phyloP scores from a whole-genome alignment of 1,139 yeast species.

The Lizanozyma gosingica region DNA sequence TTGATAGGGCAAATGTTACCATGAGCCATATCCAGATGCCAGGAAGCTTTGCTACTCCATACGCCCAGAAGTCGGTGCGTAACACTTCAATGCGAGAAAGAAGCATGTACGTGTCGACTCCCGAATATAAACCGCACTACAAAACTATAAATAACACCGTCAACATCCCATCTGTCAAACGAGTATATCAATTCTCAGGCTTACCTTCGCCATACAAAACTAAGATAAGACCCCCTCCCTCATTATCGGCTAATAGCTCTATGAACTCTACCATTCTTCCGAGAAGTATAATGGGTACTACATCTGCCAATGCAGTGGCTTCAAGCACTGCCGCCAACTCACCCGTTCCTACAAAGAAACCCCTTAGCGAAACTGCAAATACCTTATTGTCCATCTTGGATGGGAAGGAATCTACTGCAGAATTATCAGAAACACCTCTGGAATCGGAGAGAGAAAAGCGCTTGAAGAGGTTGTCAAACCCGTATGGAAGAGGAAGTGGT shows the following conservation, averaged over 20 bases:
- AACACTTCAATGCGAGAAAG: constrained; percentile 4
- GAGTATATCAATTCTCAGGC: constrained; percentile 55
- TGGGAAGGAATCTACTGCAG: constrained; percentile 14
- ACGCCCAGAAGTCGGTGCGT: constrained; percentile 15
- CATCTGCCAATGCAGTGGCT: constrained; percentile 6
- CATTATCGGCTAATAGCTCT: constrained; percentile 1
- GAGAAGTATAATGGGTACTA: constrained; percentile 6
- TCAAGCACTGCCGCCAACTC: constrained; percentile 8
- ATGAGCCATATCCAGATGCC: constrained; percentile 3
- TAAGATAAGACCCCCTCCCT: constrained; percentile 28
- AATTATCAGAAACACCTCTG: constrained; percentile 4
- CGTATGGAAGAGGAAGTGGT: constrained; percentile 31
- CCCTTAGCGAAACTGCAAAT: constrained; percentile 57
- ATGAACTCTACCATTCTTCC: constrained; percentile 10
- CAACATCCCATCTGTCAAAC: constrained; percentile 27
- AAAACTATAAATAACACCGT: constrained; percentile 18
- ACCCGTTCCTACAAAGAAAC: constrained; percentile 9
- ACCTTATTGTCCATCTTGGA: constrained; percentile 58
- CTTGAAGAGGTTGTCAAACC: constrained; percentile 38
- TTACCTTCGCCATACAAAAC: constrained; percentile 60
- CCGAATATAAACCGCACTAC: constrained; percentile 33
- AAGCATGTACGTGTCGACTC: constrained; percentile 16
- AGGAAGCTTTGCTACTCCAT: constrained; percentile 11
- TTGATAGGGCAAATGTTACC: constrained; percentile 2
- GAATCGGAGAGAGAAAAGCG: constrained; percentile 3